Evolutionary conservation across 2,329 filamentous ascomycete species (phyloP).

Genomic region (Geoglossum cookeanum): DNA sequence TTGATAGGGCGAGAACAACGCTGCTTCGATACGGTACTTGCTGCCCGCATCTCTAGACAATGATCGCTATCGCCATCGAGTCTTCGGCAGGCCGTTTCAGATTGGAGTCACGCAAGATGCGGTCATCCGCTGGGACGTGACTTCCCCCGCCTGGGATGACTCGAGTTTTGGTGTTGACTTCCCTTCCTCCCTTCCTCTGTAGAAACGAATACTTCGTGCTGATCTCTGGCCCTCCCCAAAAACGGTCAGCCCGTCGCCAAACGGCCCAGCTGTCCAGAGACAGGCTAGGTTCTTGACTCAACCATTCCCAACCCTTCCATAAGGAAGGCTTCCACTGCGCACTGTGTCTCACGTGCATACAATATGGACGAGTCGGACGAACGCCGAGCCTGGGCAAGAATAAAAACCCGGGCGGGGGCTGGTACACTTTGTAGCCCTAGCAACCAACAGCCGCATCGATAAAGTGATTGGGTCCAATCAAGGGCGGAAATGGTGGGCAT

Average conservation of each 20-base stretch:
- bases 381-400: neutral
- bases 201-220: neutral
- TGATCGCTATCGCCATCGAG: neutral
- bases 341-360: neutral
- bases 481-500: neutral
- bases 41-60: neutral
- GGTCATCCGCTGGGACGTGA: neutral
- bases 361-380: neutral
- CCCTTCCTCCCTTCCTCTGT: neutral
- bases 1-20: neutral
- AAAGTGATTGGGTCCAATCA: neutral
- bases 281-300: neutral
- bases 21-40: neutral
- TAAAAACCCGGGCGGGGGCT: neutral
- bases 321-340: neutral
- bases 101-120: neutral
- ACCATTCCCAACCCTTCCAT: neutral
- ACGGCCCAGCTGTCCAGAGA: neutral
- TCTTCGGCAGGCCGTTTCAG: neutral
- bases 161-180: neutral
- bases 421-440: neutral
- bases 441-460: constrained; percentile 1
- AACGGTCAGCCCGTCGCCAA: neutral
- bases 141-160: neutral
- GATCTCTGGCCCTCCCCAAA: neutral